Conservation (phyloP, 2,329 filamentous ascomycete genomes). For the Claviceps digitariae region DNA sequence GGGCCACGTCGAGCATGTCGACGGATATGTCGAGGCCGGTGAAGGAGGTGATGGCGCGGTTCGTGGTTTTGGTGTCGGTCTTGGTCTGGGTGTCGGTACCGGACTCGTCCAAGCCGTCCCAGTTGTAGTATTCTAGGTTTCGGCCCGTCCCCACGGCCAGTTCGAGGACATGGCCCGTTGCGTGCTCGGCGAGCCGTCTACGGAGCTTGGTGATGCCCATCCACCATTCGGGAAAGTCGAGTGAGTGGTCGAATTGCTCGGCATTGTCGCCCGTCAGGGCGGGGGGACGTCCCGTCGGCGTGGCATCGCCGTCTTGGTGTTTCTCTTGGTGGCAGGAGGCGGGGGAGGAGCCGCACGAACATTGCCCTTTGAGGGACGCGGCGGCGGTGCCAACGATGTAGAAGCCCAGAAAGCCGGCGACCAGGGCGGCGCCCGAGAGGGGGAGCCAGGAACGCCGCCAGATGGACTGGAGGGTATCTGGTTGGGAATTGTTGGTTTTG, state of each 20-base stretch:
- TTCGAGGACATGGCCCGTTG: constrained; percentile 45
- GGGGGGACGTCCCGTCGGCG: constrained; percentile 34
- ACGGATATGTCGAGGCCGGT: constrained; percentile 49
- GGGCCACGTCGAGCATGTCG: constrained; percentile 46
- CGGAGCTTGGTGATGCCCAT: constrained; percentile 42
- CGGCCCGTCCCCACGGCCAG: constrained; percentile 50
- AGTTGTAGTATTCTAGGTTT: constrained; percentile 46
- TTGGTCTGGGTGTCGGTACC: neutral
- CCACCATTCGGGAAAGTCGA: constrained; percentile 42
- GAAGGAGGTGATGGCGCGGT: constrained; percentile 34
- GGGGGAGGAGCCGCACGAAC: constrained; percentile 7
- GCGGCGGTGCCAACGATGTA: constrained; percentile 29
- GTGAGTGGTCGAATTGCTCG: constrained; percentile 42
- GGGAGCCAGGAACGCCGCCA: constrained; percentile 28
- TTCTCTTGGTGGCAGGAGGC: constrained; percentile 14
- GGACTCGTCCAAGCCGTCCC: constrained; percentile 26
- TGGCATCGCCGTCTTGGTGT: constrained; percentile 11
- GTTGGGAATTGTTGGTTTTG: constrained; percentile 10
- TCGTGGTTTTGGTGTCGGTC: too few relatives aligned
- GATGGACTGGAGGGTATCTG: constrained; percentile 22
- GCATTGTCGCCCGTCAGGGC: constrained; percentile 34
- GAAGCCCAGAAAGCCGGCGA: constrained; percentile 32
- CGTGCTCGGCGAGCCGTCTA: constrained; percentile 31
- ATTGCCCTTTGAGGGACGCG: constrained; percentile 18
- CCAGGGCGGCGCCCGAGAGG: constrained; percentile 32